phyloP scores from a whole-genome alignment of 2,329 filamentous ascomycete genomes.

The Ampelomyces quisqualis region DNA sequence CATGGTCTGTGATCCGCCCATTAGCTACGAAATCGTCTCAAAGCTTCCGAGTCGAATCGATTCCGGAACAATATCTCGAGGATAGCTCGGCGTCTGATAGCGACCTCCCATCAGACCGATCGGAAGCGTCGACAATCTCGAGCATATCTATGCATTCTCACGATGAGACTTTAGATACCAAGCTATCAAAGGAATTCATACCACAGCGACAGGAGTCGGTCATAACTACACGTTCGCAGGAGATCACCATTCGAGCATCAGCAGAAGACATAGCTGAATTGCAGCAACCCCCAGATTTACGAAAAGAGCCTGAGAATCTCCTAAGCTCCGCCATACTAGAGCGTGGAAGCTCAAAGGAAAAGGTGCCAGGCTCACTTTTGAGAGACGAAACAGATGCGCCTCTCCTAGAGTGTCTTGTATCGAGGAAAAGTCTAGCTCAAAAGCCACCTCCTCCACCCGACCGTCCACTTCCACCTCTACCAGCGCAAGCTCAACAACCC shows the following conservation, averaged over 20 bases:
- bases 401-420: constrained; percentile 13
- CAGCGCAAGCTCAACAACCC: constrained; percentile 8
- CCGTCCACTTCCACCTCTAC: constrained; percentile 29
- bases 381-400: not conserved
- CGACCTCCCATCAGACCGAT: constrained; percentile 17
- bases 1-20: constrained; percentile 36
- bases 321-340: constrained; percentile 6
- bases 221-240: constrained; percentile 20
- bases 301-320: constrained; percentile 14
- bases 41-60: constrained; percentile 19
- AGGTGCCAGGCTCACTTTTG: not conserved
- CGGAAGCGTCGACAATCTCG: constrained; percentile 17
- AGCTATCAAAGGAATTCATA: constrained; percentile 28
- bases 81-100: constrained; percentile 23
- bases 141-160: constrained; percentile 23
- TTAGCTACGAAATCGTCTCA: constrained; percentile 22
- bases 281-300: constrained; percentile 14
- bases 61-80: constrained; percentile 23
- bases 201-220: constrained; percentile 5
- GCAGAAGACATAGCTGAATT: constrained; percentile 28
- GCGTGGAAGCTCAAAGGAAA: constrained; percentile 6
- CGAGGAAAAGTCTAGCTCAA: constrained; percentile 13
- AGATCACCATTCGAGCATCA: constrained; percentile 25
- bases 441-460: constrained; percentile 21
- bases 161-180: constrained; percentile 7